Conservation (phyloP, 2,329 filamentous ascomycete species). For the Alternaria viburni region DNA sequence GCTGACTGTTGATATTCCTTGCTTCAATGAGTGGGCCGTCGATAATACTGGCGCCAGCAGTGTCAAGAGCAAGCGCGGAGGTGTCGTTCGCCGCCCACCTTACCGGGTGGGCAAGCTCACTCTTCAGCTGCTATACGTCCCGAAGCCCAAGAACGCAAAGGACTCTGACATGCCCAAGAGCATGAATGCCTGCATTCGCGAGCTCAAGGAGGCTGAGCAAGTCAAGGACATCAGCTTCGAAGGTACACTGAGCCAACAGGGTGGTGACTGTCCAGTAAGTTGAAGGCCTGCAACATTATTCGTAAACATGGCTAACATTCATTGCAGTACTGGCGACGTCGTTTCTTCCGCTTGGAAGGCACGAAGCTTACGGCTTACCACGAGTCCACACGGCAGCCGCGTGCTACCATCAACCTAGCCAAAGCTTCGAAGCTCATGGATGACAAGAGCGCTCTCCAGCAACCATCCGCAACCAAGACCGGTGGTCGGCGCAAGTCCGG, state of each 20-base stretch:
- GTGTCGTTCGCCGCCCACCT: slow-evolving; percentile 81
- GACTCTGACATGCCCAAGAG: slow-evolving; percentile 99
- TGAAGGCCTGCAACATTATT: background rate
- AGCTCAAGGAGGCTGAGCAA: slow-evolving; percentile 89
- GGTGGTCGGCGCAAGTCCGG: slow-evolving; percentile 88
- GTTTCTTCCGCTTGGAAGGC: slow-evolving; percentile 93
- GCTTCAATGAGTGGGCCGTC: slow-evolving; percentile 98
- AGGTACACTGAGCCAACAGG: slow-evolving; percentile 92
- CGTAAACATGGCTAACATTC: slow-evolving; percentile 15
- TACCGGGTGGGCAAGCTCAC: slow-evolving; percentile 96
- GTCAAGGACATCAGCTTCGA: slow-evolving; percentile 80
- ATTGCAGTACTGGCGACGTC: slow-evolving; percentile 88
- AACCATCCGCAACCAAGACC: slow-evolving; percentile 76
- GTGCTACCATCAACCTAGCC: slow-evolving; percentile 93
- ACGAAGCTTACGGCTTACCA: slow-evolving; percentile 94
- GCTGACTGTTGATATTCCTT: slow-evolving; percentile 85
- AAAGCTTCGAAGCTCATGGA: slow-evolving; percentile 95
- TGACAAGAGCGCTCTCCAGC: slow-evolving; percentile 81
- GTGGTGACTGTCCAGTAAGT: slow-evolving; percentile 94
- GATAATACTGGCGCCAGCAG: slow-evolving; percentile 82
- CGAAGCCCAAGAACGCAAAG: slow-evolving; percentile 81
- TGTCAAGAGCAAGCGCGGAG: slow-evolving; percentile 87
- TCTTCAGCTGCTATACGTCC: slow-evolving; percentile 92
- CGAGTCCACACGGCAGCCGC: slow-evolving; percentile 91
- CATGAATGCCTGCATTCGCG: slow-evolving; percentile 94